Evolutionary conservation across 129 eudicot genomes (phyloP).

Genomic region (Saussurea involucrata): DNA sequence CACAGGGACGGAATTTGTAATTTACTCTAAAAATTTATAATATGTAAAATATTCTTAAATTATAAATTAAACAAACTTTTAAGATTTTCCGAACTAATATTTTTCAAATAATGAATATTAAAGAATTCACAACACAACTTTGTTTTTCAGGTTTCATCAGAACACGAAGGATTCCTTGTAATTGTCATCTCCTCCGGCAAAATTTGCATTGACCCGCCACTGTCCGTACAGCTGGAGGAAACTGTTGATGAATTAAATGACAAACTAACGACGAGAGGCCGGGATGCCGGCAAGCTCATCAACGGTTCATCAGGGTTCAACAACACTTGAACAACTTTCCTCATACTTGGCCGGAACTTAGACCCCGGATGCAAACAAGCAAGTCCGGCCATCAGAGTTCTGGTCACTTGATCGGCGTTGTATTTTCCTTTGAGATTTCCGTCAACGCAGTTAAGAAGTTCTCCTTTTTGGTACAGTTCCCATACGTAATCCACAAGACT

Average conservation of each 20-base stretch:
- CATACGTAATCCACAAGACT: constrained; percentile 55
- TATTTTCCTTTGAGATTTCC: constrained; percentile 28
- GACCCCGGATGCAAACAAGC: constrained; percentile 72
- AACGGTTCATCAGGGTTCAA: constrained; percentile 55
- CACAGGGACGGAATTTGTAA: too few species aligned
- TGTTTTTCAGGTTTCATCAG: neutral
- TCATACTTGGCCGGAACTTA: constrained; percentile 49
- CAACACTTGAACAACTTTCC: constrained; percentile 58
- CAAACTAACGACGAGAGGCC: constrained; percentile 48
- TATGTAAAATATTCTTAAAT: too few species aligned
- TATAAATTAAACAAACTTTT: too few species aligned
- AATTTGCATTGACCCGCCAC: constrained; percentile 29
- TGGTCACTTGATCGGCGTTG: constrained; percentile 42
- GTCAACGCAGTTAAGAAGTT: constrained; percentile 45
- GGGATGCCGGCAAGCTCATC: constrained; percentile 47
- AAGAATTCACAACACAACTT: neutral
- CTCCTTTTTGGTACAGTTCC: constrained; percentile 44
- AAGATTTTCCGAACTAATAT: too few species aligned
- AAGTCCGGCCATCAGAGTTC: constrained; percentile 46
- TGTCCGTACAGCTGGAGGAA: constrained; percentile 4
- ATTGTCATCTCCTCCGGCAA: constrained; percentile 45
- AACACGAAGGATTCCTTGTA: constrained; percentile 6
- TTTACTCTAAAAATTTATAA: too few species aligned
- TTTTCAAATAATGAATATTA: neutral
- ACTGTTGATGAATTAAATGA: constrained; percentile 36